Conservation (phyloP, 306 rosid genomes). For the Cucumis hystrix region DNA sequence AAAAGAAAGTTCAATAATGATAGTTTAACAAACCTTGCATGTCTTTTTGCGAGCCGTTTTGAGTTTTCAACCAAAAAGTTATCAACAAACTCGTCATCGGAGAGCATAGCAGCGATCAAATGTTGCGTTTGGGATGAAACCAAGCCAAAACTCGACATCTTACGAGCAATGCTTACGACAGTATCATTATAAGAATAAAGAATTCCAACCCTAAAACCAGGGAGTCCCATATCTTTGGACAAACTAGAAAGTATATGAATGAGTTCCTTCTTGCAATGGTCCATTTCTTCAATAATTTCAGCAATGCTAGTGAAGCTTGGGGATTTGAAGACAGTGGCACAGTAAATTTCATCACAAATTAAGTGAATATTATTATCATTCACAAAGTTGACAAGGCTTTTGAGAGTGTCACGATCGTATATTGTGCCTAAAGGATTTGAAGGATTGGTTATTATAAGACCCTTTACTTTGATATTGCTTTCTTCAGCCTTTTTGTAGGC, state of each 20-base stretch:
- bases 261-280: constrained; percentile 33
- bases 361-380: constrained; percentile 58
- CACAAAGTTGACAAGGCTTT: constrained; percentile 45
- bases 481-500: constrained; percentile 49
- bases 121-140: constrained; percentile 73
- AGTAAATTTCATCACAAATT: constrained; percentile 81
- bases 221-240: constrained; percentile 90
- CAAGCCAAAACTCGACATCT: constrained; percentile 91
- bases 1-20: neutral
- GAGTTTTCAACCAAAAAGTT: constrained; percentile 37
- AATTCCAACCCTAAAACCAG: constrained; percentile 79
- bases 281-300: constrained; percentile 44
- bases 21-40: neutral
- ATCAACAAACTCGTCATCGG: constrained; percentile 37
- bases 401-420: constrained; percentile 42
- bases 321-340: constrained; percentile 56
- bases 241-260: constrained; percentile 63
- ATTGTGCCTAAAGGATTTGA: constrained; percentile 81
- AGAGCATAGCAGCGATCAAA: constrained; percentile 55
- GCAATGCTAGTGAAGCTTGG: constrained; percentile 41
- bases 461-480: constrained; percentile 48
- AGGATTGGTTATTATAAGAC: constrained; percentile 72
- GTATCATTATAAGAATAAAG: constrained; percentile 68
- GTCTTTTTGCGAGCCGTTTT: constrained; percentile 35
- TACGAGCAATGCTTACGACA: constrained; percentile 46